phyloP scores from a whole-genome alignment of 768 basidiomycete genomes.

The Pseudohyphozyma bogoriensis region DNA sequence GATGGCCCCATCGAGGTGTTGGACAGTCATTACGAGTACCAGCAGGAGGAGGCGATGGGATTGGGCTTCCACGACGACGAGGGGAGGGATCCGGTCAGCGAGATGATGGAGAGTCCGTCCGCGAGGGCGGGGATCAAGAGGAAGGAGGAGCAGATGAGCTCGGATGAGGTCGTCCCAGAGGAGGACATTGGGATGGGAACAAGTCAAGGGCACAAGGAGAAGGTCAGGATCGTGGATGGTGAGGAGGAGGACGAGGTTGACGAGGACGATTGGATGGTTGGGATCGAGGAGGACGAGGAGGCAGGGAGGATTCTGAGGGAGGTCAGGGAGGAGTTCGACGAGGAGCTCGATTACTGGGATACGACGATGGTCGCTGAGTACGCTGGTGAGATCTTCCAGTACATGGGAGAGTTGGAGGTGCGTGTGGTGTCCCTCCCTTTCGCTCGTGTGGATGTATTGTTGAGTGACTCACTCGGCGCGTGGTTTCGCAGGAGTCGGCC shows the following conservation, averaged over 20 bases:
- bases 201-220: no score
- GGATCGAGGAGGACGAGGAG: slow-evolving; percentile 35
- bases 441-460: background rate
- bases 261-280: slow-evolving; percentile 39
- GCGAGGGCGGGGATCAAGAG: slow-evolving; percentile 9
- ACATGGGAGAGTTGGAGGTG: slow-evolving; percentile 91
- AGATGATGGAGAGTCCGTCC: slow-evolving; percentile 12
- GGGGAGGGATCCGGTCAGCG: background rate
- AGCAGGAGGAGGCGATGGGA: slow-evolving; percentile 15
- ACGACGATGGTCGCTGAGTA: slow-evolving; percentile 98
- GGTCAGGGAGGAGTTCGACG: slow-evolving; percentile 55
- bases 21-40: background rate
- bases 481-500: slow-evolving; percentile 55
- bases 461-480: slow-evolving; percentile 30
- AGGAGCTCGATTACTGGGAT: slow-evolving; percentile 67
- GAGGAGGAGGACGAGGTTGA: slow-evolving; percentile 29
- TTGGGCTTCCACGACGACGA: slow-evolving; percentile 20
- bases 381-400: slow-evolving; percentile 92
- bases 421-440: slow-evolving; percentile 29
- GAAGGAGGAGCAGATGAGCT: slow-evolving; percentile 36
- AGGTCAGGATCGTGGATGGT: slow-evolving; percentile 22
- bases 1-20: background rate
- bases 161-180: no score
- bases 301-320: slow-evolving; percentile 49
- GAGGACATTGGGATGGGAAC: slow-evolving; percentile 11